Evolutionary conservation across 495 filamentous ascomycete species (phyloP), one percentile per base, ranked within the genome.

Genomic region (Aspergillus leporis): DNA sequence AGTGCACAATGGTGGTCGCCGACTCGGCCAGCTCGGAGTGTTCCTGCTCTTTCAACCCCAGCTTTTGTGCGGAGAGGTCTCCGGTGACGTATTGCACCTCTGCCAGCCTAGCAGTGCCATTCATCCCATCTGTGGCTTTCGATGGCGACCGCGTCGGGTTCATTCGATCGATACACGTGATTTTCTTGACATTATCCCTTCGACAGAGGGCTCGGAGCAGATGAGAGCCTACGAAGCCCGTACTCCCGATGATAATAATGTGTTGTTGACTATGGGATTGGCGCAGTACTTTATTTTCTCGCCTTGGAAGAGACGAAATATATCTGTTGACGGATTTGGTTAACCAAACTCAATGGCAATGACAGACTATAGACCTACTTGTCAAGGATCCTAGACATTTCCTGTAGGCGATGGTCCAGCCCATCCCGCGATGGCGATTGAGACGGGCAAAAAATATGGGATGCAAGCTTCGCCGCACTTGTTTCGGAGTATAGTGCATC

Each of bases 211-310:
- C 21, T 47, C 80, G 71, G 1, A 85, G 65, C 55, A 85, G 61
- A 64, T 82, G 81, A 0, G 78, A 78, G 1, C 84, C 83, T 16
- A 87, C 53, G 31, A 76, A 76, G 16, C 83, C 83, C 0, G 83
- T 85, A 0, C 74, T 76, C 19, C 83, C 83, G 0, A 82, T 85
- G 6, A 86, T 60, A 12, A 85, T 43, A n/a, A 86, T 70, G 0
- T 71, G 51, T 30, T 57, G 51, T 51, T 30, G 36, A 46, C 7
- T 63, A 64, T 21, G 56, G 34, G 9, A 5, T 18, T 16, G 25
- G 48, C 48, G 25, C 25, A 28, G 3, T 6, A 28, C 25, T n/a
- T n/a, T 28, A 28, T 28, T 28, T 28, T 51, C 16, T 8, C 21
- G 3, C 5, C 18, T 9, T 7, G 71, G 72, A 32, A 68, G 43